phyloP scores from a whole-genome alignment of 1,284 basidiomycete genomes.

The Papiliotrema fonsecae region DNA sequence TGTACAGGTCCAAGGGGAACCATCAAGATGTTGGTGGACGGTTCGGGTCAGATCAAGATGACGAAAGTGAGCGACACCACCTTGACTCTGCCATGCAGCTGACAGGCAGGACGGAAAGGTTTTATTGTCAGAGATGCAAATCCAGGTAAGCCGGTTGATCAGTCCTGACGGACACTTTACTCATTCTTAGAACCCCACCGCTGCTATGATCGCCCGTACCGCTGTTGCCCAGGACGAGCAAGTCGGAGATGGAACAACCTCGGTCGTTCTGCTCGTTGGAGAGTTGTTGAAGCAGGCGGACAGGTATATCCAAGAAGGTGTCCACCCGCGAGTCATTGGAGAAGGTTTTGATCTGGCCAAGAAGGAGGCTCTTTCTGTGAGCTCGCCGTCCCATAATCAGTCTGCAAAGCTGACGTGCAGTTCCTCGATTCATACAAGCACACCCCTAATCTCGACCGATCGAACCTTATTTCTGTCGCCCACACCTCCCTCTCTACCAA shows the following conservation, averaged over 20 bases:
- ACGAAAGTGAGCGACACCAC: slow-evolving; percentile 62
- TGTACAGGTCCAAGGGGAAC: slow-evolving; percentile 81
- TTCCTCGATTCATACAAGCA: slow-evolving; percentile 88
- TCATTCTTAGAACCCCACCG: slow-evolving; percentile 74
- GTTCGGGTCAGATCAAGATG: slow-evolving; percentile 99
- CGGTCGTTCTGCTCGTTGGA: slow-evolving; percentile 93
- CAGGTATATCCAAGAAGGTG: slow-evolving; percentile 95
- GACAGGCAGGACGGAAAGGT: slow-evolving; percentile 80
- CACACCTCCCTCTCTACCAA: slow-evolving; percentile 95
- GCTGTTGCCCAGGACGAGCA: slow-evolving; percentile 99
- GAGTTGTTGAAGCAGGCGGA: slow-evolving; percentile 97
- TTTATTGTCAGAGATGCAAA: slow-evolving; percentile 98
- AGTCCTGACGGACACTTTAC: neutral
- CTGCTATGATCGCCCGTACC: slow-evolving; percentile 97
- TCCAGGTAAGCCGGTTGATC: slow-evolving; percentile 56
- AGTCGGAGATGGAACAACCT: slow-evolving; percentile 97
- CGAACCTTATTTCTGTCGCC: slow-evolving; percentile 87
- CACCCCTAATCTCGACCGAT: slow-evolving; percentile 69
- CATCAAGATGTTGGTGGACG: slow-evolving; percentile 99
- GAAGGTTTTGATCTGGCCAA: slow-evolving; percentile 97
- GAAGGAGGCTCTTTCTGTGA: slow-evolving; percentile 80
- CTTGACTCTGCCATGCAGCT: neutral
- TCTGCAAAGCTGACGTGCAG: slow-evolving; percentile 46
- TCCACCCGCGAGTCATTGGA: slow-evolving; percentile 92
- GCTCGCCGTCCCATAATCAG: slow-evolving; percentile 27